These are phyloP conservation scores for Ophiocordyceps camponoti-floridani DNA, from an alignment of 2,329 filamentous ascomycete genomes.

Conservation along the genomic window DNA sequence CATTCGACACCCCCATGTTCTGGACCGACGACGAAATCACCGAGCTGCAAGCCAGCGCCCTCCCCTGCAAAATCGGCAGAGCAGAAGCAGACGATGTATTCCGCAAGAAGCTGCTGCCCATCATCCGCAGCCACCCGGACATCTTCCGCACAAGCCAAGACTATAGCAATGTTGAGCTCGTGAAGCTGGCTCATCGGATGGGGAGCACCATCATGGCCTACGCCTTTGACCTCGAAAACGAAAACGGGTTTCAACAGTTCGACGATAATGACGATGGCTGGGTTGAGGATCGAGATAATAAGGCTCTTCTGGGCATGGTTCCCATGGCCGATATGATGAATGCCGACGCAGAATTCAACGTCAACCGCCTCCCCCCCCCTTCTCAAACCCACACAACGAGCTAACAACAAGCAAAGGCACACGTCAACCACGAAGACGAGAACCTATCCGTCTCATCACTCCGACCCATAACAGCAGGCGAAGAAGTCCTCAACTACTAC, in stretches of 20 bases:
- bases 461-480: slow-evolving; percentile 46
- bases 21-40: slow-evolving; percentile 56
- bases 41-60: slow-evolving; percentile 58
- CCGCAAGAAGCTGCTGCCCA: slow-evolving; percentile 29
- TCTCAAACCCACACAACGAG: neutral
- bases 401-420: slow-evolving; percentile 17
- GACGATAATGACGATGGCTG: slow-evolving; percentile 47
- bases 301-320: slow-evolving; percentile 63
- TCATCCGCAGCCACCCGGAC: slow-evolving; percentile 24
- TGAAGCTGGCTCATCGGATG: slow-evolving; percentile 54
- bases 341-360: slow-evolving; percentile 76
- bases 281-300: slow-evolving; percentile 42
- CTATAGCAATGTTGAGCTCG: slow-evolving; percentile 24
- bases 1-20: slow-evolving; percentile 81
- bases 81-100: slow-evolving; percentile 55
- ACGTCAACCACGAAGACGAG: slow-evolving; percentile 34
- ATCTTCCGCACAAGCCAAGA: slow-evolving; percentile 21
- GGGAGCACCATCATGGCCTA: slow-evolving; percentile 85
- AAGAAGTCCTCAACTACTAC: slow-evolving; percentile 80
- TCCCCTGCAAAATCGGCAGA: slow-evolving; percentile 62
- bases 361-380: slow-evolving; percentile 10
- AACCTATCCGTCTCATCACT: slow-evolving; percentile 54
- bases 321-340: slow-evolving; percentile 83
- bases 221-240: slow-evolving; percentile 60
- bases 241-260: slow-evolving; percentile 24